Evolutionary conservation across 176 grass and related monocot species (phyloP), one percentile per base, ranked within the genome.

Genomic region (Chloris gayana): DNA sequence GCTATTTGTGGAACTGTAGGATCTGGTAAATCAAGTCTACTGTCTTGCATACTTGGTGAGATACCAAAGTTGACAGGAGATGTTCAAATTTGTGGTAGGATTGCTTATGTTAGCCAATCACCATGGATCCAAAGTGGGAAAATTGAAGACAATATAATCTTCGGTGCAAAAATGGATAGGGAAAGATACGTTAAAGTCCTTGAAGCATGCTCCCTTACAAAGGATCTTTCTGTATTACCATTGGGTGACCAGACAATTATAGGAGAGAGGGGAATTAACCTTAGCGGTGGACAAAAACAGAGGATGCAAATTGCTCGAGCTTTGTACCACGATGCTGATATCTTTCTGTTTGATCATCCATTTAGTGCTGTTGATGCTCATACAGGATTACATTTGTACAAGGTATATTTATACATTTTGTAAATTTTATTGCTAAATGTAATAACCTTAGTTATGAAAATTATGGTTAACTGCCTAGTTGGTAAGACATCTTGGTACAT

Each of bases 91-190:
- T 86, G 85, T 88, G 93, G 93, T 29, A 83, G 33, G 46, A 82
- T 78, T 32, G 85, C 93, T 47, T 96, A 84, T 84, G 93, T 96
- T 25, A 81, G 73, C 67, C 90, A 90, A 31, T 84, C 90, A 39
- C 79, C 93, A 73, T 96, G 93, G 93, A 92, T 96, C 66, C 90
- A 90, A 9, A 96, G 87, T 86, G 87, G 85, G 2, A 96, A 25
- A 7, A 82, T 96, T 72, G 44, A 88, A 70, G 87, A 84, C 3
- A 96, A 96, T 47, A 86, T 96, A 74, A 70, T 84, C 73, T 92
- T 92, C 9, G 78, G 87, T 19, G 75, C 77, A 22, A 35, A 82
- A 60, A 88, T 92, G 87, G 68, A 88, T 22, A 58, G 5, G 21
- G 66, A 76, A 47, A 87, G 61, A 51, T 92, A 96, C 57, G 63